Conservation (phyloP, 2,329 filamentous ascomycete species). For the Arthrobotrys iridis region DNA sequence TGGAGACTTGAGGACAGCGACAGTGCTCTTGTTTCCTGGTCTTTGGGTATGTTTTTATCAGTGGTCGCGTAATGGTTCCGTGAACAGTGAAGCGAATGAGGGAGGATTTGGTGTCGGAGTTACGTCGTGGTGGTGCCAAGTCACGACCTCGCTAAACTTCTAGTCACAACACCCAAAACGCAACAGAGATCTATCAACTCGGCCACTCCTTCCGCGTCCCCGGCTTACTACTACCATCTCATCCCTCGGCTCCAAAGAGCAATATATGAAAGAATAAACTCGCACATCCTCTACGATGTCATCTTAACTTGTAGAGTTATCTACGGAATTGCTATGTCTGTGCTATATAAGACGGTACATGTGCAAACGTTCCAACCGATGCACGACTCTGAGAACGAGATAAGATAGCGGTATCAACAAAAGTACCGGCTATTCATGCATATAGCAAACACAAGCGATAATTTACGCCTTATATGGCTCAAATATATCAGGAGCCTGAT, state of each 20-base stretch:
- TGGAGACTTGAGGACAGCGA: background rate
- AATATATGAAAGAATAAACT: background rate
- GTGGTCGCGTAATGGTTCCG: background rate
- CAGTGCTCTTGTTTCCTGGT: background rate
- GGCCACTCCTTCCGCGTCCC: too few species aligned
- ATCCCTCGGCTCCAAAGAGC: background rate
- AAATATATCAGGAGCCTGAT: background rate
- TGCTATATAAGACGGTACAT: background rate
- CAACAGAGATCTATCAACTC: background rate
- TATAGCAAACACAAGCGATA: background rate
- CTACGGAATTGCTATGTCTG: background rate
- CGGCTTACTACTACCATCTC: too few species aligned
- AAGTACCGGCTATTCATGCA: background rate
- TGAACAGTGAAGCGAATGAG: background rate
- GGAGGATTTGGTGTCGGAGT: background rate
- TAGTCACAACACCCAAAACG: background rate
- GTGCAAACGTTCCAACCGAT: background rate
- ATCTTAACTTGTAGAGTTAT: background rate
- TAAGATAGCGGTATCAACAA: too few species aligned
- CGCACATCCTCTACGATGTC: background rate
- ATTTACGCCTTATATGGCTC: background rate
- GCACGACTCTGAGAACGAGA: background rate
- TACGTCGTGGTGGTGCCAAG: constrained; percentile 1
- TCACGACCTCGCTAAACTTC: background rate
- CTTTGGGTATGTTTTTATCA: background rate